Evolutionary conservation across 2,329 filamentous ascomycete genomes (phyloP).

Genomic region (Hypomyces perniciosus): DNA sequence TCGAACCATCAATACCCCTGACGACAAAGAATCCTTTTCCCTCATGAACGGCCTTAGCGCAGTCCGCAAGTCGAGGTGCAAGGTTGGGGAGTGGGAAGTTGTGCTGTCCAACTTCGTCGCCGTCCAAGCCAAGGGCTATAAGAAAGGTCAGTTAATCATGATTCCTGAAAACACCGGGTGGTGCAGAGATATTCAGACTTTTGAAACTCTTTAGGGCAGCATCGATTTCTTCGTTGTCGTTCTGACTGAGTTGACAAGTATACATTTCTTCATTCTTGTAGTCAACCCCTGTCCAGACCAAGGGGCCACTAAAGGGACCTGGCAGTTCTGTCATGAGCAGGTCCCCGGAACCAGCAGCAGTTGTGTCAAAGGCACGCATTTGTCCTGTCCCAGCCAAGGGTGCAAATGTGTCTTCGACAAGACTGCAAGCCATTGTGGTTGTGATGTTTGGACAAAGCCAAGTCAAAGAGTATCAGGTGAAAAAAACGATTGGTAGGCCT

Average conservation of each 20-base stretch:
- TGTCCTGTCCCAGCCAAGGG: background rate
- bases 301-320: conserved; percentile 9
- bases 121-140: conserved; percentile 28
- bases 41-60: conserved; percentile 31
- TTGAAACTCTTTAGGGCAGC: conserved; percentile 21
- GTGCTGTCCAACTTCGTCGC: conserved; percentile 29
- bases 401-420: background rate
- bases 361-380: background rate
- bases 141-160: conserved; percentile 19
- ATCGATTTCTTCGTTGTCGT: conserved; percentile 20
- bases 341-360: background rate
- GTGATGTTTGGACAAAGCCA: background rate
- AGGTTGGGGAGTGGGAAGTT: conserved; percentile 38
- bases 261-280: conserved; percentile 13
- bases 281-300: conserved; percentile 15
- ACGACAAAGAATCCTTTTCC: conserved; percentile 49
- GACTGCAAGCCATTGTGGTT: background rate
- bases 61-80: conserved; percentile 26
- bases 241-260: conserved; percentile 15
- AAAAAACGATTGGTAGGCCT: background rate
- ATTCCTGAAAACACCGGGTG: conserved; percentile 16
- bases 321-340: background rate
- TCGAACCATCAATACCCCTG: conserved; percentile 43
- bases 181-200: conserved; percentile 9
- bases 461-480: background rate